phyloP scores from a whole-genome alignment of 164 flowering plant species.

The Aristolochia contorta region DNA sequence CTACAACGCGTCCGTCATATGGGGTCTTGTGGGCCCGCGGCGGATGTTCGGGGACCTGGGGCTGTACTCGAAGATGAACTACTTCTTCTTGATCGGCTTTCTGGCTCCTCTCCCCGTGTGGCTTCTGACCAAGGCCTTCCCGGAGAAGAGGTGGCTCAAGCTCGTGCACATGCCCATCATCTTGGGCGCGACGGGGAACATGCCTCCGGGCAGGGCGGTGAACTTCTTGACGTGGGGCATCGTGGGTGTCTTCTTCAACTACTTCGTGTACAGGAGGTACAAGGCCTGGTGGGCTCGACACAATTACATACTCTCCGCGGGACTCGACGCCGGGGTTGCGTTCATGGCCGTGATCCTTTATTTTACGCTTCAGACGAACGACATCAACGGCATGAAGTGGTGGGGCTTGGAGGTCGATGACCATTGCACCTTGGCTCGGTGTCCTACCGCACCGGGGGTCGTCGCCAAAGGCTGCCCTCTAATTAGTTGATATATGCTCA shows the following conservation, averaged over 20 bases:
- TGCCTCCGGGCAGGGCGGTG: constrained; percentile 50
- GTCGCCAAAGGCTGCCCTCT: constrained; percentile 6
- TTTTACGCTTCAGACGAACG: constrained; percentile 31
- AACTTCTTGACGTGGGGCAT: constrained; percentile 37
- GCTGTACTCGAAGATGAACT: constrained; percentile 5
- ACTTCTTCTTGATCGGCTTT: constrained; percentile 7
- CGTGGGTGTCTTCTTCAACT: constrained; percentile 46
- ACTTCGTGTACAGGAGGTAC: constrained; percentile 27
- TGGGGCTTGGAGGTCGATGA: constrained; percentile 44
- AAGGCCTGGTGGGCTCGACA: constrained; percentile 66
- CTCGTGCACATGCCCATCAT: constrained; percentile 54
- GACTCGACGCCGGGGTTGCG: constrained; percentile 60
- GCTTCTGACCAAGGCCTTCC: neutral
- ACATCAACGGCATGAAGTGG: constrained; percentile 37
- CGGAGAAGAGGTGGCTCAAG: constrained; percentile 37
- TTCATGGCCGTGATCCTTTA: constrained; percentile 36
- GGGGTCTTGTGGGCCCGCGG: constrained; percentile 20
- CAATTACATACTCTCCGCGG: constrained; percentile 52
- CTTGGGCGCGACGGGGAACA: constrained; percentile 20
- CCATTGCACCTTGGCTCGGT: constrained; percentile 48
- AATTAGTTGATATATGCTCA: neutral
- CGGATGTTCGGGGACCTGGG: constrained; percentile 18
- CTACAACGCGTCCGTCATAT: constrained; percentile 22
- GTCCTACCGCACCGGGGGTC: constrained; percentile 55
- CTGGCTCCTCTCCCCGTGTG: constrained; percentile 7